These are phyloP conservation scores for Nakazawaea populi DNA, from an alignment of 805 yeast genomes.

Conservation along the genomic window DNA sequence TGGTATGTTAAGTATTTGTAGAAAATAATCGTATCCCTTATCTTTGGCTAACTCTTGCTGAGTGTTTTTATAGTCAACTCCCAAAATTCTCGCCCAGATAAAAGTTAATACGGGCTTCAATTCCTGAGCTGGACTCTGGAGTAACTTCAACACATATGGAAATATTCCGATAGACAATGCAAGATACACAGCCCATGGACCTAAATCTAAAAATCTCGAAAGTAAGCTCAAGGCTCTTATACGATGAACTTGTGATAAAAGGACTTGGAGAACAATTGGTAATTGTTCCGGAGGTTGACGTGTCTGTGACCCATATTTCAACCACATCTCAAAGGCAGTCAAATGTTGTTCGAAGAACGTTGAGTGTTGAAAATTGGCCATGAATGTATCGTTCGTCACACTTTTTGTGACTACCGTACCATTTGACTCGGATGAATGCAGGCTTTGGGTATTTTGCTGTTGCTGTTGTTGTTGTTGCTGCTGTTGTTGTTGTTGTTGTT, in stretches of 20 bases:
- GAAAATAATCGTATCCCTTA: conserved; percentile 82
- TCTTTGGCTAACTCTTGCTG: conserved; percentile 92
- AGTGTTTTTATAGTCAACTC: conserved; percentile 84
- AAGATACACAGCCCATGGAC: conserved; percentile 95
- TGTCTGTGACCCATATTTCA: conserved; percentile 80
- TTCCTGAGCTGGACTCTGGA: conserved; percentile 95
- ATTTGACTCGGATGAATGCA: background rate
- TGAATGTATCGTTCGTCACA: conserved; percentile 9
- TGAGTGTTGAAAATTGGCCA: conserved; percentile 72
- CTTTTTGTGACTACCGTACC: background rate
- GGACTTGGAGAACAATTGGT: conserved; percentile 88
- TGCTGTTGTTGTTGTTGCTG: background rate
- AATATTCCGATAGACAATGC: conserved; percentile 93
- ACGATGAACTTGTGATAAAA: conserved; percentile 90
- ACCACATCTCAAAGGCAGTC: conserved; percentile 96
- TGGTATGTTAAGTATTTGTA: conserved; percentile 59
- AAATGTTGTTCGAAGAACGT: conserved; percentile 93
- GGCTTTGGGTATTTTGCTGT: conserved; percentile 9
- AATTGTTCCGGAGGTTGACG: conserved; percentile 90
- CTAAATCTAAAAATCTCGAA: conserved; percentile 83
- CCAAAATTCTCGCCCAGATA: conserved; percentile 97
- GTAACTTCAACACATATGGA: conserved; percentile 83
- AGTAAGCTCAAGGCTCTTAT: conserved; percentile 80
- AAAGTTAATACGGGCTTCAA: conserved; percentile 89
- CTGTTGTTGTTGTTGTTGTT: conserved; percentile 14